Evolutionary conservation across 2,329 filamentous ascomycete genomes (phyloP).

Genomic region (Coniochaeta sp.): DNA sequence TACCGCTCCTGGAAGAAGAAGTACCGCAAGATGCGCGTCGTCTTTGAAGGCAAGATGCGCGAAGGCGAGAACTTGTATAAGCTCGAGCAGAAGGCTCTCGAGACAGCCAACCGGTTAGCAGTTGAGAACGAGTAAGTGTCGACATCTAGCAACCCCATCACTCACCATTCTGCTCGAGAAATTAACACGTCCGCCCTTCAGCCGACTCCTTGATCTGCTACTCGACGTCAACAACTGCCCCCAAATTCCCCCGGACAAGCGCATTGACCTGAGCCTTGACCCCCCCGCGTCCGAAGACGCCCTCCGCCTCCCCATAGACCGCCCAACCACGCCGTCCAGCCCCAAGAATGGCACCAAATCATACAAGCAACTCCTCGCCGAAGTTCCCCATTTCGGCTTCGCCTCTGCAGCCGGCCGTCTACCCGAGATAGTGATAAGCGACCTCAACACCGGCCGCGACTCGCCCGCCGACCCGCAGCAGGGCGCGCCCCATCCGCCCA

Average conservation of each 20-base stretch:
- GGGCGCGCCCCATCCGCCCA: slow-evolving; percentile 48
- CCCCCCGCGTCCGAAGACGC: slow-evolving; percentile 41
- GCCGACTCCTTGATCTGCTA: slow-evolving; percentile 80
- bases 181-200: slow-evolving; percentile 30
- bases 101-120: slow-evolving; percentile 74
- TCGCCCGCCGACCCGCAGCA: slow-evolving; percentile 35
- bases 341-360: slow-evolving; percentile 38
- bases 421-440: slow-evolving; percentile 41
- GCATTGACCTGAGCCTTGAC: slow-evolving; percentile 60
- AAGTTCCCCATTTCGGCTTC: slow-evolving; percentile 44
- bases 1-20: slow-evolving; percentile 82
- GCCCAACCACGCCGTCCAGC: slow-evolving; percentile 49
- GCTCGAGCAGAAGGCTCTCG: slow-evolving; percentile 71
- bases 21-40: slow-evolving; percentile 82
- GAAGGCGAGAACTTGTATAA: slow-evolving; percentile 77
- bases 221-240: slow-evolving; percentile 81
- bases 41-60: slow-evolving; percentile 70
- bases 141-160: no score
- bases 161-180: no score
- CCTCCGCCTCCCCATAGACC: slow-evolving; percentile 72
- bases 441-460: slow-evolving; percentile 34
- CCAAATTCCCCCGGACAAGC: slow-evolving; percentile 67
- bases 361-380: slow-evolving; percentile 39
- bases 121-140: slow-evolving; percentile 81
- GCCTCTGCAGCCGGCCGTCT: slow-evolving; percentile 53